Base-by-base conservation (phyloP, 768 basidiomycete genomes). In the Podaxis sp. region DNA sequence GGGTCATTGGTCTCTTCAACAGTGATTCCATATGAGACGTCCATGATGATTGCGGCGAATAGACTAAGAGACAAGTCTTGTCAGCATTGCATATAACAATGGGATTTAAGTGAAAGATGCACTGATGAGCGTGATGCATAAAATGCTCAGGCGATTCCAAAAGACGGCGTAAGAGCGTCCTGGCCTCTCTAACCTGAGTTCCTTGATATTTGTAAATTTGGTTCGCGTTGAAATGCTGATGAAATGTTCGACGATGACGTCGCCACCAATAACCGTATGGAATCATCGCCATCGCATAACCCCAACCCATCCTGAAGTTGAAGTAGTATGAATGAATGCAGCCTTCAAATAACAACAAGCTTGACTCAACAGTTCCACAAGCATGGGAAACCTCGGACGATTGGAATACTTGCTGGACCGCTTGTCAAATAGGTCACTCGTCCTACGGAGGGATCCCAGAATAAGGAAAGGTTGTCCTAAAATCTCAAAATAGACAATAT, bases 81-180 rank as follows among this genome's bases (percentile, higher is more conserved):
- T 38, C 16, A 36, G 37, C 0, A 5, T 21, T n/a, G 5, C 13
- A 28, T 25, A 7, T 47, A 0, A 27, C n/a, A 18, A 35, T 28
- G 23, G n/a, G 16, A 14, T 42, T 42, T 2, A 55, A 36, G 3
- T 0, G 9, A 23, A 16, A 14, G 0, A 66, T 70, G 21, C 55
- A 74, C 74, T 68, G 67, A 5, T 66, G 66, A 52, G 71, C 65
- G 46, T 71, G 66, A n/a, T 64, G 63, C 63, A 70, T 62, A 57
- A 68, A 65, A 21, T 69, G 64, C 5, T 65, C 52, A 3, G 73
- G 71, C 10, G 66, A 55, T 4, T 64, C 50, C 36, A 69, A 32
- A 25, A 73, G 37, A 1, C 60, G 54, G 4, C 59, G 60, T 3
- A 73, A 66, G 63, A 64, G 70, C 16, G 62, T 62, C 1, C 58